phyloP scores from a whole-genome alignment of 768 basidiomycete genomes.

The Collybia nuda region DNA sequence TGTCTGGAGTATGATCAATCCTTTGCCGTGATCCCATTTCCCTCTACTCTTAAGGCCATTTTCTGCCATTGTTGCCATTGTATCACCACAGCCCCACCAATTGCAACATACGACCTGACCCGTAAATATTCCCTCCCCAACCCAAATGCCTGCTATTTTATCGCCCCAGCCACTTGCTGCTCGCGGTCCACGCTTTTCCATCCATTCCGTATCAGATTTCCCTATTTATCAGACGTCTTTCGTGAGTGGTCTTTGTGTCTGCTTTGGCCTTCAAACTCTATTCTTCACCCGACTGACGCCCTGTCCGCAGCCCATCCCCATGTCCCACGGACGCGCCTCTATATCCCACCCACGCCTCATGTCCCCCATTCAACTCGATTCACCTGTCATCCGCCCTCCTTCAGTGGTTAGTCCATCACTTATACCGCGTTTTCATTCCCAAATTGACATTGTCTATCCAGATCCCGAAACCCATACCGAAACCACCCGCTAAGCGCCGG shows the following conservation, averaged over 20 bases:
- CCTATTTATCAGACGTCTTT: neutral
- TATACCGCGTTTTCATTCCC: neutral
- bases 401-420: neutral
- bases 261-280: neutral
- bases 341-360: slow-evolving; percentile 14
- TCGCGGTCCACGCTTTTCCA: slow-evolving; percentile 2
- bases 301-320: slow-evolving; percentile 10
- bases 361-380: slow-evolving; percentile 21
- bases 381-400: slow-evolving; percentile 8
- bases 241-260: slow-evolving; percentile 1
- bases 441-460: neutral
- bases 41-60: slow-evolving; percentile 6
- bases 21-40: neutral
- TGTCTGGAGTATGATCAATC: slow-evolving; percentile 12
- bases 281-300: neutral
- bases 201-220: slow-evolving; percentile 17
- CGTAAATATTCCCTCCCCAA: slow-evolving; percentile 4
- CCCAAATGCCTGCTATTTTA: slow-evolving; percentile 41
- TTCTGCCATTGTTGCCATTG: slow-evolving; percentile 28
- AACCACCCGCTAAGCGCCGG: slow-evolving; percentile 37
- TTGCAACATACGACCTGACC: too few species aligned
- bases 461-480: slow-evolving; percentile 19
- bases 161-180: slow-evolving; percentile 33
- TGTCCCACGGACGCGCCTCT: slow-evolving; percentile 1
- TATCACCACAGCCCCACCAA: slow-evolving; percentile 3